A percentile compares a stretch with the other conserved stretches of the same genome.
Conservation (phyloP, 1,139 yeast species). For the Pichia inconspicua region DNA sequence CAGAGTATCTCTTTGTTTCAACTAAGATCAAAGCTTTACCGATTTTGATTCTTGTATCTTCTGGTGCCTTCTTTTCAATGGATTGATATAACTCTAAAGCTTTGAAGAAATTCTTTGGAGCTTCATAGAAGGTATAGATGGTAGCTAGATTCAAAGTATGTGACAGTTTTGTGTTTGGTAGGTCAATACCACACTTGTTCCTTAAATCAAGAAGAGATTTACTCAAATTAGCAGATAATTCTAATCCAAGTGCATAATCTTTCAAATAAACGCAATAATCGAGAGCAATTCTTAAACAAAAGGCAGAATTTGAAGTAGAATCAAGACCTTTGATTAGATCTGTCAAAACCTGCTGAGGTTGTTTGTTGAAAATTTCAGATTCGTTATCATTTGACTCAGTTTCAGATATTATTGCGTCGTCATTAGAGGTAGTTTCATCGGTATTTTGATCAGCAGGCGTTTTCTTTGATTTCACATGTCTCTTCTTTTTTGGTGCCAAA, state of each 20-base stretch:
- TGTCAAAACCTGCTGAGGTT: constrained; percentile 42
- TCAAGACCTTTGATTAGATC: constrained; percentile 48
- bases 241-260: constrained; percentile 59
- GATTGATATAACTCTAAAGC: constrained; percentile 68
- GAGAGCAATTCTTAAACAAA: constrained; percentile 60
- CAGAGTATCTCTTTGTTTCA: constrained; percentile 50
- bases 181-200: constrained; percentile 38
- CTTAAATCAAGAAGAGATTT: constrained; percentile 44
- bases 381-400: background rate
- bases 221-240: constrained; percentile 55
- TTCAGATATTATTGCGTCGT: background rate
- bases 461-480: constrained; percentile 1
- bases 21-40: constrained; percentile 77
- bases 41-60: constrained; percentile 49
- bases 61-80: constrained; percentile 45
- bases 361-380: constrained; percentile 4
- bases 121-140: constrained; percentile 74
- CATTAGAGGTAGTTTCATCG: constrained; percentile 3
- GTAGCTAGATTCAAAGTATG: constrained; percentile 64
- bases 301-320: constrained; percentile 40
- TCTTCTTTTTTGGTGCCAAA: constrained; percentile 15
- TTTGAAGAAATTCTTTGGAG: constrained; percentile 76
- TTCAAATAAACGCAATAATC: constrained; percentile 51
- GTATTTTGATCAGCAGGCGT: constrained; percentile 1
- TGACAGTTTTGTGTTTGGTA: constrained; percentile 49